phyloP scores from a whole-genome alignment of 768 basidiomycete genomes.

The Daedaleopsis sinensis region DNA sequence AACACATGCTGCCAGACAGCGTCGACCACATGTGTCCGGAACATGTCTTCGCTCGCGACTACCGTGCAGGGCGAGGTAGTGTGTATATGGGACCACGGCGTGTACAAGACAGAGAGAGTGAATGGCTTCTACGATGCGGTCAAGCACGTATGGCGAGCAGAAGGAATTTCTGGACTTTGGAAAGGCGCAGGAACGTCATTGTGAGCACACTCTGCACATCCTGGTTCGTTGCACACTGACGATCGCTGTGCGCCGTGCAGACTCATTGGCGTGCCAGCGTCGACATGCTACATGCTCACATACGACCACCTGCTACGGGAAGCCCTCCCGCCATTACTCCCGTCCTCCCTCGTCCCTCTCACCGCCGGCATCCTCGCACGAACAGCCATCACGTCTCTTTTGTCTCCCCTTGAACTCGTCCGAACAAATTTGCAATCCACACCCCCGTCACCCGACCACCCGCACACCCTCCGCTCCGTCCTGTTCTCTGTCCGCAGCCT shows the following conservation, averaged over 20 bases:
- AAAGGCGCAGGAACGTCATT: constrained; percentile 92
- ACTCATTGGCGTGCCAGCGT: constrained; percentile 87
- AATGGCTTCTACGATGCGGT: constrained; percentile 88
- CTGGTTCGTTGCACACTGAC: neutral
- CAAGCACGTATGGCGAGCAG: constrained; percentile 74
- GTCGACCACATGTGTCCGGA: constrained; percentile 61
- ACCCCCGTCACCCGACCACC: constrained; percentile 65
- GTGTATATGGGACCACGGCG: constrained; percentile 77
- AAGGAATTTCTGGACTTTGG: constrained; percentile 89
- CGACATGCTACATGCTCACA: constrained; percentile 93
- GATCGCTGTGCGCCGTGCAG: constrained; percentile 41
- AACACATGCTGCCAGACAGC: constrained; percentile 72
- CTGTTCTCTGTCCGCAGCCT: constrained; percentile 61
- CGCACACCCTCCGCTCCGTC: constrained; percentile 79
- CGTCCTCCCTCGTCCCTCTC: constrained; percentile 64
- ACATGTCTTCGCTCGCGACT: constrained; percentile 73
- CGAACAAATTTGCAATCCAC: constrained; percentile 94
- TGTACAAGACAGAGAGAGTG: constrained; percentile 71
- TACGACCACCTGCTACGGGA: constrained; percentile 85
- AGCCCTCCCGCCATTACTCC: constrained; percentile 60
- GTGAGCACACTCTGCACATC: constrained; percentile 46
- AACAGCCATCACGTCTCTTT: constrained; percentile 72
- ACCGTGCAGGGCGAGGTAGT: constrained; percentile 68
- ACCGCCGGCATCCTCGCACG: constrained; percentile 83
- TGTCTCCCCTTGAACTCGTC: constrained; percentile 90